Base-by-base conservation (phyloP, 2,329 filamentous ascomycete species). In the Iodosphaeria phyllophila region DNA sequence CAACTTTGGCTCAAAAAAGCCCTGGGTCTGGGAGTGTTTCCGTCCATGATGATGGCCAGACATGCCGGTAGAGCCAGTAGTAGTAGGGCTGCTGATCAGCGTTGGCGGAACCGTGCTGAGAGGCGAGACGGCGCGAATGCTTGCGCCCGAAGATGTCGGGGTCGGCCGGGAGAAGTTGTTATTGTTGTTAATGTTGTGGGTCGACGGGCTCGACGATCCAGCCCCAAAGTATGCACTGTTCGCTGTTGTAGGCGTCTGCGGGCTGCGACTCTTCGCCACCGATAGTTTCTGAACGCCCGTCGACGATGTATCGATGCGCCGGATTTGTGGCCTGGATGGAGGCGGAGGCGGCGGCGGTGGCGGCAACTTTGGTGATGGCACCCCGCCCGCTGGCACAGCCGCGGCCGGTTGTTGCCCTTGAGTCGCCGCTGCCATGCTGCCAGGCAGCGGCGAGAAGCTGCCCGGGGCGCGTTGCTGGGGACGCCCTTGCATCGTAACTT, bases 1-100 rank as follows among this genome's bases (percentile, higher is more conserved):
- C 23, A 84, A 54, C 13, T 64, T 71, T 20, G 76, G 68, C 43
- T 84, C 77, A 41, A 84, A 84, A 40, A 73, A 66, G 39, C 78
- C 78, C 43, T 78, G 75, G 6, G 67, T 76, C 36, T 74, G 67
- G 31, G 78, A 78, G 38, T 77, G 64, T 35, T 71, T 73, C 49
- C 73, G 37, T 28, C 42, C 25, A 37, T 49, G 35, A 33, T 38
- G 14, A 34, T 31, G 39, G 55, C 36, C 47, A n/a, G n/a, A n/a
- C n/a, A n/a, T n/a, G n/a, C n/a, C n/a, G n/a, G n/a, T n/a, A n/a
- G n/a, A n/a, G n/a, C n/a, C n/a, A n/a, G n/a, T n/a, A n/a, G n/a
- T n/a, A n/a, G n/a, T n/a, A n/a, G n/a, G n/a, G 49, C 40, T 40
- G 40, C 35, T 32, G 43, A 17, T 12, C 5, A 43, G 42, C 37